Evolutionary conservation across 2,329 filamentous ascomycete genomes (phyloP).

Genomic region (Verticillium nonalfalfae): DNA sequence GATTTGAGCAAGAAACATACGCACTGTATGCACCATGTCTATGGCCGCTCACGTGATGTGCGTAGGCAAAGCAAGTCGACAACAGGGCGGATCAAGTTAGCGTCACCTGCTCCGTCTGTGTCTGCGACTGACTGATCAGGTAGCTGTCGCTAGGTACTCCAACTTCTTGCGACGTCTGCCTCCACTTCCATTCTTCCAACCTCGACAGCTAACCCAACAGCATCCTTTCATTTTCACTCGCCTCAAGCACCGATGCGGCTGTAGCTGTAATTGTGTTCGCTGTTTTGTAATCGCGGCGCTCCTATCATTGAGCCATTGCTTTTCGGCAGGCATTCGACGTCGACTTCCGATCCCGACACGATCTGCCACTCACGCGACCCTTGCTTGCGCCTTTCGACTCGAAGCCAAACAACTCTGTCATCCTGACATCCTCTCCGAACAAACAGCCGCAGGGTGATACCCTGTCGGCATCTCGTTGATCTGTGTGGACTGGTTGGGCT

Average conservation of each 20-base stretch:
- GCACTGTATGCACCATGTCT: no score
- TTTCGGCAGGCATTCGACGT: neutral
- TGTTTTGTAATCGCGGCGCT: neutral
- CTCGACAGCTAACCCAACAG: neutral
- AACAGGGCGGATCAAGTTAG: neutral
- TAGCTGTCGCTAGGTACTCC: neutral
- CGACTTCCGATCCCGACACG: neutral
- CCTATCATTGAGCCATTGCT: neutral
- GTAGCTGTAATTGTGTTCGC: neutral
- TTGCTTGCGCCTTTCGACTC: neutral
- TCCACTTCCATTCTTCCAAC: neutral
- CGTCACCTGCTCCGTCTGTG: neutral
- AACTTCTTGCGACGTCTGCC: neutral
- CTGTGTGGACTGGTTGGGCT: slow-evolving; percentile 11
- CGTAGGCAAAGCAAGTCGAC: neutral
- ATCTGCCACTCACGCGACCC: neutral
- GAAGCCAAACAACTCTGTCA: neutral
- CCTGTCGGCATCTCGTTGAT: slow-evolving; percentile 4
- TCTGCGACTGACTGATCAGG: neutral
- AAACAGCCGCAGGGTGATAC: slow-evolving; percentile 5
- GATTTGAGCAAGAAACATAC: no score
- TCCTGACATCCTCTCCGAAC: neutral
- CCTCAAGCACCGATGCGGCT: neutral
- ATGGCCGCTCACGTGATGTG: neutral
- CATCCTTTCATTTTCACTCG: neutral